These are phyloP conservation scores for Asterella californica DNA, from an alignment of 225 moss, liverwort and hornwort species.

Conservation along the genomic window DNA sequence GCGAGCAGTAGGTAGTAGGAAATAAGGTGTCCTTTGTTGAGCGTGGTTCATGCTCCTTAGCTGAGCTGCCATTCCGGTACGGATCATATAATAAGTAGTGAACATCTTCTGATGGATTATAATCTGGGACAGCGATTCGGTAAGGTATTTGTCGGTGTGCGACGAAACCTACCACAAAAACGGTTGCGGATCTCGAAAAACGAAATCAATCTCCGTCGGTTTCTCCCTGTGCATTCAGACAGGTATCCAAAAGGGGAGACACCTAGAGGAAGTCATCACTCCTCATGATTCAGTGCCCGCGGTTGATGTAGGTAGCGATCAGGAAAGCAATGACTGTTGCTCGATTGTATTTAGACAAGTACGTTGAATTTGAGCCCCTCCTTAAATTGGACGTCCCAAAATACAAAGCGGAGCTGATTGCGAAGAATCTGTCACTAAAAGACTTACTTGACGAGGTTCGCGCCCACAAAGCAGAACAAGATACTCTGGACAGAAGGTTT, in stretches of 20 bases:
- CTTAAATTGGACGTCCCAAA: constrained; percentile 51
- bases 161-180: too few relatives aligned
- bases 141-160: too few relatives aligned
- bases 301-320: constrained; percentile 56
- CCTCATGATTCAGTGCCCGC: neutral
- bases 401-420: constrained; percentile 48
- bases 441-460: constrained; percentile 63
- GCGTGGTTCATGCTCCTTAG: too few relatives aligned
- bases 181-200: too few relatives aligned
- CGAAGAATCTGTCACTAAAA: constrained; percentile 57
- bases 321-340: constrained; percentile 54
- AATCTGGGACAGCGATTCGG: neutral
- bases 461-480: constrained; percentile 60
- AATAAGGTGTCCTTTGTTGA: too few relatives aligned
- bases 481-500: constrained; percentile 67
- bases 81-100: too few relatives aligned
- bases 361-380: constrained; percentile 58
- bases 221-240: too few relatives aligned
- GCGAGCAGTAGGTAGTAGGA: too few relatives aligned
- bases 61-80: too few relatives aligned
- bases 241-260: too few relatives aligned
- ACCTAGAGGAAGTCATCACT: neutral
- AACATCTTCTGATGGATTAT: neutral
- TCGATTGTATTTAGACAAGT: constrained; percentile 58
- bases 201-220: too few relatives aligned